Conservation (phyloP, 2,329 filamentous ascomycete species). For the Nannizziopsis arthrosporioides region DNA sequence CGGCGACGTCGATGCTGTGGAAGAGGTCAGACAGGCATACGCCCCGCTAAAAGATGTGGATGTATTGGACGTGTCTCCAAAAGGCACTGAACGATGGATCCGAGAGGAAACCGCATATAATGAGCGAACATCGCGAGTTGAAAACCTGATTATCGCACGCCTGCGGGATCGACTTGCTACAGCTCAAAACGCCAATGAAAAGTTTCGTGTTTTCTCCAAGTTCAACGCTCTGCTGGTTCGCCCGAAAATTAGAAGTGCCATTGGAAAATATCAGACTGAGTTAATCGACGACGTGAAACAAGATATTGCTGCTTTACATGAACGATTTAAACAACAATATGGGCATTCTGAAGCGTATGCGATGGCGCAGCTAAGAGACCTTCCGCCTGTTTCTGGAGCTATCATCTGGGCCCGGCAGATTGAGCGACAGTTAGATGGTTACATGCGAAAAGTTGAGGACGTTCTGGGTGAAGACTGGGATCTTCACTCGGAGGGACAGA, state of each 20-base stretch:
- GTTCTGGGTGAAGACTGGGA: constrained; percentile 93
- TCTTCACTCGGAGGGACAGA: constrained; percentile 86
- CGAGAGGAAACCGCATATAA: constrained; percentile 94
- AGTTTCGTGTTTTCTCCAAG: constrained; percentile 99
- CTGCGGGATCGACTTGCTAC: constrained; percentile 85
- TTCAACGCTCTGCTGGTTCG: constrained; percentile 98
- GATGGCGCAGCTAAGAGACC: constrained; percentile 92
- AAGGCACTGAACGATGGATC: constrained; percentile 85
- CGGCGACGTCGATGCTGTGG: constrained; percentile 90
- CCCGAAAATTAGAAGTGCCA: constrained; percentile 97
- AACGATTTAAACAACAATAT: constrained; percentile 98
- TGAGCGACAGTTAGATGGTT: constrained; percentile 84
- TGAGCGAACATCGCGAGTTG: constrained; percentile 88
- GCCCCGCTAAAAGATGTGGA: constrained; percentile 90
- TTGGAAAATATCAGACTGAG: constrained; percentile 95
- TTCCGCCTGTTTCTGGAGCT: constrained; percentile 89
- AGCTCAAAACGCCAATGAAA: constrained; percentile 95
- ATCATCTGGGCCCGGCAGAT: constrained; percentile 98
- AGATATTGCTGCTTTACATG: constrained; percentile 83
- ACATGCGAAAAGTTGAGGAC: constrained; percentile 99
- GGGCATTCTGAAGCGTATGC: constrained; percentile 94
- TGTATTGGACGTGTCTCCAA: constrained; percentile 77
- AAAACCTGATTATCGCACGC: constrained; percentile 96
- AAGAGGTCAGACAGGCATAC: constrained; percentile 92
- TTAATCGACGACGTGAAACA: constrained; percentile 96